Evolutionary conservation across 805 yeast species (phyloP).

Genomic region (Yarrowia deformans): DNA sequence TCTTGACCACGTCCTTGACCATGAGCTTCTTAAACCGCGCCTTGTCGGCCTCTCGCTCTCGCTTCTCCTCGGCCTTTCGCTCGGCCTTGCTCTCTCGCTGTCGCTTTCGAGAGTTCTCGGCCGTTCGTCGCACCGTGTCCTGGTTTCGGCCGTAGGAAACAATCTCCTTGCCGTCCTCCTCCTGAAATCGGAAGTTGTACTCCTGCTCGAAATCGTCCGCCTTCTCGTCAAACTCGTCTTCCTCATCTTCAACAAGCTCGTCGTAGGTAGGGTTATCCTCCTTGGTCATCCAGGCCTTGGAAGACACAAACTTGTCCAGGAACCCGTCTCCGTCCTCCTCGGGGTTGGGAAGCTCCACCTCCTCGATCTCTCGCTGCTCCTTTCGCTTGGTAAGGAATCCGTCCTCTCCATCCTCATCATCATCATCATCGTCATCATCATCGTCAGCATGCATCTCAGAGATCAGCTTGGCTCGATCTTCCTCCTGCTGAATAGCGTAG

Average conservation of each 20-base stretch:
- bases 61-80: constrained; percentile 58
- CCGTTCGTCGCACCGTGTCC: constrained; percentile 86
- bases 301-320: constrained; percentile 71
- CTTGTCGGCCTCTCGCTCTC: constrained; percentile 64
- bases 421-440: constrained; percentile 59
- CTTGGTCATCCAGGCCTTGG: constrained; percentile 89
- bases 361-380: constrained; percentile 51
- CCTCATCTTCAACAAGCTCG: constrained; percentile 59
- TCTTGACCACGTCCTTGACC: constrained; percentile 76
- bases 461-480: constrained; percentile 75
- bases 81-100: constrained; percentile 77
- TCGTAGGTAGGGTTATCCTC: constrained; percentile 58
- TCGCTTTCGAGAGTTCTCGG: constrained; percentile 75
- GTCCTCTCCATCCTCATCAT: constrained; percentile 53
- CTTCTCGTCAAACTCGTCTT: constrained; percentile 89
- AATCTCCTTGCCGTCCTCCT: constrained; percentile 87
- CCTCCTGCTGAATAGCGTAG: constrained; percentile 74
- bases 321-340: constrained; percentile 69
- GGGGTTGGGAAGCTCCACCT: constrained; percentile 68
- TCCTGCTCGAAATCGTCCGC: constrained; percentile 92
- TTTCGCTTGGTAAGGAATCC: constrained; percentile 69
- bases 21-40: constrained; percentile 78
- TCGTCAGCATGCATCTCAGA: constrained; percentile 70
- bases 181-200: constrained; percentile 94
- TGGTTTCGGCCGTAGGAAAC: constrained; percentile 92